Evolutionary conservation across 257 asterid species (phyloP).

Genomic region (Leptodermis oblonga): DNA sequence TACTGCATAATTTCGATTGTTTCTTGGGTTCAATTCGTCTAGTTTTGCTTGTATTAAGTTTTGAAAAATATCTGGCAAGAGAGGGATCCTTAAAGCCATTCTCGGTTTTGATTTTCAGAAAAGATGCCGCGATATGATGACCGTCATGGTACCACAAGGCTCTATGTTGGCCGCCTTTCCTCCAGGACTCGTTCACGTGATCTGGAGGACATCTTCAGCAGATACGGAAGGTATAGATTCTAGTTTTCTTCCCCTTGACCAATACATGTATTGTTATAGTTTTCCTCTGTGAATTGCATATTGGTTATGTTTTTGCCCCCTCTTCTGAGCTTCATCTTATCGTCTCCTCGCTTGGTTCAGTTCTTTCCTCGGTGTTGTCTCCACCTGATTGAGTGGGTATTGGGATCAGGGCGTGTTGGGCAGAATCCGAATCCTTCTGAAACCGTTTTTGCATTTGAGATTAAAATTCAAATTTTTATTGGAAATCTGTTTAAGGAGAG

Average conservation of each 20-base stretch:
- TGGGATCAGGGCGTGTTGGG: constrained; percentile 7
- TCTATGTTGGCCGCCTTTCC: constrained; percentile 54
- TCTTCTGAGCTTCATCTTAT: too few species aligned
- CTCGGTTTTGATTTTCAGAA: constrained; percentile 13
- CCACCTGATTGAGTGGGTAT: background rate
- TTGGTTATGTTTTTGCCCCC: too few species aligned
- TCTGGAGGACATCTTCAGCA: constrained; percentile 50
- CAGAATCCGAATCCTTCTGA: constrained; percentile 15
- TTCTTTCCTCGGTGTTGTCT: background rate
- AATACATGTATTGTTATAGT: too few species aligned
- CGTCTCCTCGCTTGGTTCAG: background rate
- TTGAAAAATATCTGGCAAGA: background rate
- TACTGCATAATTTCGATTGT: background rate
- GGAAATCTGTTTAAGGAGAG: constrained; percentile 32
- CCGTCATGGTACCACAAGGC: constrained; percentile 44
- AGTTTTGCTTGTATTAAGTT: background rate
- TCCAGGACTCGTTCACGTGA: constrained; percentile 57
- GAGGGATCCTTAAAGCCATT: background rate
- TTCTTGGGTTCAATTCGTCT: background rate
- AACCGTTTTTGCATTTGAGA: constrained; percentile 17
- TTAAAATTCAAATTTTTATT: constrained; percentile 17
- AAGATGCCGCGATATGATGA: constrained; percentile 61
- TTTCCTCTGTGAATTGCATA: too few species aligned
- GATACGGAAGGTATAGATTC: constrained; percentile 49
- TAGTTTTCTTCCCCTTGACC: background rate